Conservation (phyloP, 139 green algal species). For the Chara braunii region DNA sequence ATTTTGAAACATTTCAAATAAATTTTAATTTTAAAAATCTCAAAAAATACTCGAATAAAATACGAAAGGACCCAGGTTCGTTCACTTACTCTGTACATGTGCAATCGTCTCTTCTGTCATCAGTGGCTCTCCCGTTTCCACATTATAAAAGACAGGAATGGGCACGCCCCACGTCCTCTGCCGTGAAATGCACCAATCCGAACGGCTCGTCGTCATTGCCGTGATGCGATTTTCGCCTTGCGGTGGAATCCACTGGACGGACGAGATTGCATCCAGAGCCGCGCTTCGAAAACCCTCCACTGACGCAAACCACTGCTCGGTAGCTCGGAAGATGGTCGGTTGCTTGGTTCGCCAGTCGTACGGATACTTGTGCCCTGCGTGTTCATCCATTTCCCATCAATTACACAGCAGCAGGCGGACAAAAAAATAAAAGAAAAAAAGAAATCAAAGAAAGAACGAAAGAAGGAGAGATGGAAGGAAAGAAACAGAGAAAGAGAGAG, state of each 20-base stretch:
- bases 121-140: constrained; percentile 76
- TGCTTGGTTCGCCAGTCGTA: constrained; percentile 99
- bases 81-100: constrained; percentile 61
- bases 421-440: no score
- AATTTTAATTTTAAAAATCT: no score
- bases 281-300: constrained; percentile 75
- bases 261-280: constrained; percentile 63
- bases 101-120: constrained; percentile 80
- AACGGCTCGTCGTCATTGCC: constrained; percentile 78
- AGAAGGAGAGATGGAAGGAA: no score
- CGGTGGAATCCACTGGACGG: constrained; percentile 75
- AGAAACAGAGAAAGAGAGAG: no score
- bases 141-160: constrained; percentile 95
- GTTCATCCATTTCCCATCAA: no score
- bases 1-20: no score
- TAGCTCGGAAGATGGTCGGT: constrained; percentile 96
- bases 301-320: constrained; percentile 84
- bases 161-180: constrained; percentile 94
- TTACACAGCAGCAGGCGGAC: no score
- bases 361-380: constrained; percentile 89
- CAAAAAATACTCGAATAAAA: no score
- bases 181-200: constrained; percentile 96
- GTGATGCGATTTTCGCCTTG: constrained; percentile 56
- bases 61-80: no score
- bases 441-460: no score